Base-by-base conservation (phyloP, 2,329 filamentous ascomycete species). In the Periconia sp. region DNA sequence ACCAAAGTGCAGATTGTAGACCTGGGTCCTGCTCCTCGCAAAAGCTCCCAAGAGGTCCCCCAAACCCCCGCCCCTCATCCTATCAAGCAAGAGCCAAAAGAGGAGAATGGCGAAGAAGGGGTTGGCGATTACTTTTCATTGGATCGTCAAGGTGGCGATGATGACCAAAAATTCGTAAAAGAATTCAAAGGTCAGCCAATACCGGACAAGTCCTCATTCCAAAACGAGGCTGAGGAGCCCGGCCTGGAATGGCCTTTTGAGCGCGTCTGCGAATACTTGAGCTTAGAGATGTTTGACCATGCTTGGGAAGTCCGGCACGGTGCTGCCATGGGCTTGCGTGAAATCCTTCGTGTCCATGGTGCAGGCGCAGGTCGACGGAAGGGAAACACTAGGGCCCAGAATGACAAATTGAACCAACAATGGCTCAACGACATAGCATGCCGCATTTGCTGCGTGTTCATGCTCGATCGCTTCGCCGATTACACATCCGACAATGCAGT, bases 401-500 rank as follows among this genome's bases (percentile, higher is more conserved):
- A 99, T 68, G 85, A 96, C 65, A 70, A 75, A 1, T 79, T 90
- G 43, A 99, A 97, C 65, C 85, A 88, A 56, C 83, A 81, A 69
- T 99, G 92, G 92, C 83, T 99, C 18, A 90, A 97, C 68, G 93
- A 99, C 68, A 81, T 99, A 48, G 91, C 92, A n/a, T 97, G 92
- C 66, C 89, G 94, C 23, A 83, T 99, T 46, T 93, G 92, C 73
- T 96, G 91, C 70, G 92, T 99, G 49, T 88, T 99, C 65, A 97
- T 99, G 87, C 85, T 99, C 15, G 94, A 99, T 76, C 87, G 92
- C 49, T 99, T 99, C 69, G 95, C 92, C 52, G 94, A 99, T 70
- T 99, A 97, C 76, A 94, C 95, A 54, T 96, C 92, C 6, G 94
- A 99, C 73, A 99, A 91, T 49, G 96, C 95, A 1, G 92, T 99